Evolutionary conservation across 78 protist species (phyloP), one percentile per base, ranked within the genome.

Genomic region (Dictyostelium intermedium): DNA sequence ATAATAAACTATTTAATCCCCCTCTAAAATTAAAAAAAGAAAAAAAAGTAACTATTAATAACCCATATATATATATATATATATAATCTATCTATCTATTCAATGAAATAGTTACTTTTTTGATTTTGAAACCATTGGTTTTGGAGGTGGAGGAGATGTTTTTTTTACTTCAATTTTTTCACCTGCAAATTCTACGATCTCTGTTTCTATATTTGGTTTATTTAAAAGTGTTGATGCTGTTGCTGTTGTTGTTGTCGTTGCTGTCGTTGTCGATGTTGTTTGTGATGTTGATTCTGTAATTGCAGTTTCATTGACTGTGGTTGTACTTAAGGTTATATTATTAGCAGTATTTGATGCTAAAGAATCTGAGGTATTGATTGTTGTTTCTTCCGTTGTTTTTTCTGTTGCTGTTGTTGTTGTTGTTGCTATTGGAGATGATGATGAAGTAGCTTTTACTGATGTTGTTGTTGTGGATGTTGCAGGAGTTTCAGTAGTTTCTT

Each of bases 151-250:
- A 9, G 61, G 30, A 23, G 63, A 6, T 82, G 34, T 13, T 61
- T 60, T 35, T 25, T 37, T 23, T 56, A 82, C 60, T 66, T 66
- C 74, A 27, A 66, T 56, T 23, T 47, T 87, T 45, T 87, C 85
- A 30, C 93, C 93, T 39, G 93, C 93, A 41, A 78, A 87, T 39
- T 87, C 93, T 2, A 78, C 82, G 32, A 78, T 47, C 69, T 76
- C 70, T 13, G 69, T 41, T 30, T 76, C 83, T 80, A 73, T 34
- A n/a, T 76, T 56, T 41, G 70, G 3, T 25, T 73, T 32, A 6
- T 14, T 30, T 27, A 23, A 4, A 0, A 18, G 34, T 18, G 83
- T 13, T 34, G 34, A 23, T 25, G 56, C 23, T 10, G 25, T 34
- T 77, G 72, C 5, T 30, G 30, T 34, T 16, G 79, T 34, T 66